Percentiles rank a stretch among this genome's conserved stretches.
These are phyloP conservation scores for Cryphonectria carpinicola DNA, from an alignment of 2,329 filamentous ascomycete genomes.

Conservation along the genomic window DNA sequence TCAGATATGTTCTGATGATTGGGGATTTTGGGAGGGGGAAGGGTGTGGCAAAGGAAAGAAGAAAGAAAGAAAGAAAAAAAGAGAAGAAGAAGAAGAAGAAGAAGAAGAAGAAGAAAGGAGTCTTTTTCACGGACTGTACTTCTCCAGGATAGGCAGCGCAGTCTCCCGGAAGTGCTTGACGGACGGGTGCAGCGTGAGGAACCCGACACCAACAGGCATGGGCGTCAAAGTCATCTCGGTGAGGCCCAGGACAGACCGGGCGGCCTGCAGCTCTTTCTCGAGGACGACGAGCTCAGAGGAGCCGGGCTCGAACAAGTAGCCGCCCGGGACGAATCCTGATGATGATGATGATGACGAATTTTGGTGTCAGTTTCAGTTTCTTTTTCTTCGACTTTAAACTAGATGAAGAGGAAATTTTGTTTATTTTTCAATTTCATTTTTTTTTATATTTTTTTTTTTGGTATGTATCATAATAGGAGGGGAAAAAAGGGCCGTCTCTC, in stretches of 20 bases:
- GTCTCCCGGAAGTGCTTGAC: constrained; percentile 45
- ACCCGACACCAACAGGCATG: constrained; percentile 63
- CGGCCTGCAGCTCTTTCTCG: constrained; percentile 38
- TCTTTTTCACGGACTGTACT: constrained; percentile 40
- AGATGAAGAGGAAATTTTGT: too few species aligned
- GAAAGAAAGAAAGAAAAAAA: too few species aligned
- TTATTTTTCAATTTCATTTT: too few species aligned
- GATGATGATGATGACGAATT: neutral
- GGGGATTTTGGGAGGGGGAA: neutral
- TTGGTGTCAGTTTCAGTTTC: constrained; percentile 20
- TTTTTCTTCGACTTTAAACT: neutral
- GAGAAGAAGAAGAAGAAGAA: too few species aligned
- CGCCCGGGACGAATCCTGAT: constrained; percentile 40
- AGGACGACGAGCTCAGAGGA: constrained; percentile 37
- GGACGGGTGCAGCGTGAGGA: constrained; percentile 59
- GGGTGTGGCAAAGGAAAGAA: too few species aligned
- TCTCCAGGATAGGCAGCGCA: constrained; percentile 54
- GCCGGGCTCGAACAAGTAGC: constrained; percentile 38
- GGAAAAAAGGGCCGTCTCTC: constrained; percentile 16
- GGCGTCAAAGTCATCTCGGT: constrained; percentile 31
- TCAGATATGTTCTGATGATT: neutral
- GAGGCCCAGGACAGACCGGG: constrained; percentile 35
- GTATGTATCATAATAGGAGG: too few species aligned
- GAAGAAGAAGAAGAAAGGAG: neutral
- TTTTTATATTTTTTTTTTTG: too few species aligned